A percentile compares a stretch with the other conserved stretches of the same genome.
phyloP scores from a whole-genome alignment of 148 eudicot genomes.

The Amaranthus hypochondriacus region DNA sequence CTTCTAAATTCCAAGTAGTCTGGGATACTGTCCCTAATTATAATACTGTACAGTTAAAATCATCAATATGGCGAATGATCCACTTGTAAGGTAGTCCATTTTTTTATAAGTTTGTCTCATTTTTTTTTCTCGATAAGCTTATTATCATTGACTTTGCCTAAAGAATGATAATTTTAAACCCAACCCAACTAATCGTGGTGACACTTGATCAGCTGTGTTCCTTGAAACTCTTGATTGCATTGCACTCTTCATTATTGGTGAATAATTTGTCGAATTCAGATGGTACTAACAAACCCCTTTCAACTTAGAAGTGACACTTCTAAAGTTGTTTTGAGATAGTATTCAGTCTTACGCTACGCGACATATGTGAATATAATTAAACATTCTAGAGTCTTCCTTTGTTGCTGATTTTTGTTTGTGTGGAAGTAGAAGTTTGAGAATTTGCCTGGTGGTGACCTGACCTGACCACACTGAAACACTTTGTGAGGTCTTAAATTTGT shows the following conservation, averaged over 20 bases:
- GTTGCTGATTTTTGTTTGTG: neutral
- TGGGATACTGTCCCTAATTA: neutral
- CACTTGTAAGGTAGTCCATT: neutral
- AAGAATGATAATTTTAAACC: no score
- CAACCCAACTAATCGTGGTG: no score
- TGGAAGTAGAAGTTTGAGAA: neutral
- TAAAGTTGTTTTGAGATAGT: neutral
- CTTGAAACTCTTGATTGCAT: no score
- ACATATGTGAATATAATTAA: neutral
- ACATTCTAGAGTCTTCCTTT: neutral
- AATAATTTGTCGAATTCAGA: neutral
- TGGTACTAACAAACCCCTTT: neutral
- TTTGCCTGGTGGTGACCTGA: neutral
- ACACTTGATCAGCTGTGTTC: no score
- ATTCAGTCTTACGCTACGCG: neutral
- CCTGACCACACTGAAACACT: neutral
- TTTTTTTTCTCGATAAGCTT: no score
- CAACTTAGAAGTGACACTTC: neutral
- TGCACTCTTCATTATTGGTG: no score
- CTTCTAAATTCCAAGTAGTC: neutral
- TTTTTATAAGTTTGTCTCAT: neutral
- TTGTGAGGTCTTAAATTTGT: neutral
- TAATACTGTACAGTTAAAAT: constrained; percentile 3
- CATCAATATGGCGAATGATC: neutral
- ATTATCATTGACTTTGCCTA: no score